Evolutionary conservation across 2,329 filamentous ascomycete species (phyloP), one percentile per base, ranked within the genome.

Genomic region (Neopestalotiopsis sp.): DNA sequence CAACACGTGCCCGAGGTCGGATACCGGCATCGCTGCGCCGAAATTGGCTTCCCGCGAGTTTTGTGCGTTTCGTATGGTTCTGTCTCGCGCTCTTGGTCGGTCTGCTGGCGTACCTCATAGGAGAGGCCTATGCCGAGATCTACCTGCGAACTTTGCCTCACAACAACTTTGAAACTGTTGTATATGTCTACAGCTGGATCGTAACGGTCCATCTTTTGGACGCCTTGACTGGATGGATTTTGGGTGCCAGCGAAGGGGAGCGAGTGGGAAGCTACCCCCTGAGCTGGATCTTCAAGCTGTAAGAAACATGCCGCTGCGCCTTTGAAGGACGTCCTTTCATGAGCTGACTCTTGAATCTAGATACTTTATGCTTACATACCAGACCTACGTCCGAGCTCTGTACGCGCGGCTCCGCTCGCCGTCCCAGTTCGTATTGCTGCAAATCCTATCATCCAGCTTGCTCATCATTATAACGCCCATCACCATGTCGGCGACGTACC

Each of bases 101-200:
- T 13, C 82, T 92, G 72, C 81, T 91, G 73, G 90, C 89, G 14
- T 92, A 92, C 77, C 86, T 91, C 10, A 84, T 92, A 72, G 90
- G 90, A 76, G 90, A 92, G 78, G 89, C 89, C 1, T 92, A 92
- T 76, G 90, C 90, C 17, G 90, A 92, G 80, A 87, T 91, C 13
- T 92, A 92, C 72, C 82, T 92, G 49, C 84, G 89, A 52, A 92
- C 90, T 0, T 79, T 92, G 68, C 90, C 90, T 4, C 90, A 92
- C 75, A 86, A 87, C 79, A 91, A 86, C 69, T 82, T 90, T 71
- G 89, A 92, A 76, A 92, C 90, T 0, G 87, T 92, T 66, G 83
- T 91, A 12, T 92, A 92, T 74, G 90, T 92, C 63, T 92, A 92
- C 76, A 90, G 89, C 64, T 92, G 90, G 90, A 88, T 92, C 10